These are phyloP conservation scores for Micractinium conductrix DNA, from an alignment of 139 green algal species.

Conservation along the genomic window DNA sequence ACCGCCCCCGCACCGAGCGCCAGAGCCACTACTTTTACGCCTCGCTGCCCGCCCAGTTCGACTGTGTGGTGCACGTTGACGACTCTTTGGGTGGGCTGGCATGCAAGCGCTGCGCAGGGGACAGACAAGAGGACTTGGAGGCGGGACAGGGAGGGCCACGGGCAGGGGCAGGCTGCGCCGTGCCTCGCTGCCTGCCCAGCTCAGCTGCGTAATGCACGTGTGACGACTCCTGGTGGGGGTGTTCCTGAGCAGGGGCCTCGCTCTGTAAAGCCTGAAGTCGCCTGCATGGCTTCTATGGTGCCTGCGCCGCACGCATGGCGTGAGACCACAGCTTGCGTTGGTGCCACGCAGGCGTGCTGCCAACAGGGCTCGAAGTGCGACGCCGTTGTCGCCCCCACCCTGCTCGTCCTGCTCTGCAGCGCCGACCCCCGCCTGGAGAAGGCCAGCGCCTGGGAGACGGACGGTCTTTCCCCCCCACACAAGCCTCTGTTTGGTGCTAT, in stretches of 20 bases:
- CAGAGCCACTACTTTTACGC: slow-evolving; percentile 63
- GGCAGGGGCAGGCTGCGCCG: too few relatives aligned
- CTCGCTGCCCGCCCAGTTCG: slow-evolving; percentile 62
- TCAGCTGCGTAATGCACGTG: neutral
- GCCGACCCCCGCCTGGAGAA: slow-evolving; percentile 18
- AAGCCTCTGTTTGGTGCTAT: neutral
- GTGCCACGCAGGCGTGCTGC: too few relatives aligned
- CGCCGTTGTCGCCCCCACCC: neutral
- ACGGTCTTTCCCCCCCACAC: neutral
- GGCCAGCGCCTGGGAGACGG: slow-evolving; percentile 23
- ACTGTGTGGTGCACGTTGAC: slow-evolving; percentile 63
- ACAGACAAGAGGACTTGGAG: neutral
- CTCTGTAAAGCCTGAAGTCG: too few relatives aligned
- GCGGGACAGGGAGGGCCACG: neutral
- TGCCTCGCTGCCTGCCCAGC: neutral
- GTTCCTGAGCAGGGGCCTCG: neutral
- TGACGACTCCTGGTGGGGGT: neutral
- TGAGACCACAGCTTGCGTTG: too few relatives aligned
- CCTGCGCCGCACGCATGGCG: too few relatives aligned
- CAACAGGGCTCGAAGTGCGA: too few relatives aligned
- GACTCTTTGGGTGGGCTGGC: slow-evolving; percentile 22
- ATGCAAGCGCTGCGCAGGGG: neutral
- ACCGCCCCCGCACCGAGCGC: slow-evolving; percentile 67
- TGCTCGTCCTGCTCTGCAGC: neutral
- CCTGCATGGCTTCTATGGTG: too few relatives aligned